These are phyloP conservation scores for Nyctanthes arbortristis DNA, from an alignment of 257 asterid species.

Conservation along the genomic window DNA sequence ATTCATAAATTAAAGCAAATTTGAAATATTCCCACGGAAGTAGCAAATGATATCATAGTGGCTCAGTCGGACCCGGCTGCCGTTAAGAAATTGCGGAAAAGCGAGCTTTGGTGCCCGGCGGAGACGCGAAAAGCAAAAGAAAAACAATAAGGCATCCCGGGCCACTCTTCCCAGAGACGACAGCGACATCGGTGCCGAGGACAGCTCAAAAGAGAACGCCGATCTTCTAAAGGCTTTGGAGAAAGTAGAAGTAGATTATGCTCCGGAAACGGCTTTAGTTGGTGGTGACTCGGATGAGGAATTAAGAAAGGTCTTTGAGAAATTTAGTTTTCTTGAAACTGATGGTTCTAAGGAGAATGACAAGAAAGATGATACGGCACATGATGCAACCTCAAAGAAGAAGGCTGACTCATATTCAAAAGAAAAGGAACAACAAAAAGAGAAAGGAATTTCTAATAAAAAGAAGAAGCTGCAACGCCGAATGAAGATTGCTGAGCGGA, in stretches of 20 bases:
- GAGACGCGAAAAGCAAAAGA: constrained; percentile 95
- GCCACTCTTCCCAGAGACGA: constrained; percentile 45
- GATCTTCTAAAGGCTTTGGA: constrained; percentile 64
- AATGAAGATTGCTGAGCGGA: constrained; percentile 92
- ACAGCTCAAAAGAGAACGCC: constrained; percentile 64
- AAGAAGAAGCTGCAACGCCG: constrained; percentile 95
- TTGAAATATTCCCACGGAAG: constrained; percentile 53
- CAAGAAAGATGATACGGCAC: constrained; percentile 56
- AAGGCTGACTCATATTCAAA: constrained; percentile 86
- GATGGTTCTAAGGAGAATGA: constrained; percentile 70
- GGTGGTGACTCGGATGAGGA: constrained; percentile 71
- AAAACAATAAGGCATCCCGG: constrained; percentile 49
- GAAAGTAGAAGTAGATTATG: constrained; percentile 87
- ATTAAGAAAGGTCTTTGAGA: constrained; percentile 84
- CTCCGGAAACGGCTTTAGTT: constrained; percentile 79
- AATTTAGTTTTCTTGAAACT: constrained; percentile 60
- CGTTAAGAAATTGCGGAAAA: constrained; percentile 62
- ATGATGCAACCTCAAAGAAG: constrained; percentile 61
- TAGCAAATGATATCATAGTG: constrained; percentile 39
- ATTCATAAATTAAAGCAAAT: background rate
- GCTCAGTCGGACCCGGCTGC: constrained; percentile 27
- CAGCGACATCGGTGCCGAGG: constrained; percentile 47
- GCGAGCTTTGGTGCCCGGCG: constrained; percentile 76
- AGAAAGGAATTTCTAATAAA: constrained; percentile 80
- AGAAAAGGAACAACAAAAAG: constrained; percentile 81